Percentiles rank a stretch among this genome's conserved stretches.
phyloP scores from a whole-genome alignment of 768 basidiomycete genomes.

The Lactarius quietus region DNA sequence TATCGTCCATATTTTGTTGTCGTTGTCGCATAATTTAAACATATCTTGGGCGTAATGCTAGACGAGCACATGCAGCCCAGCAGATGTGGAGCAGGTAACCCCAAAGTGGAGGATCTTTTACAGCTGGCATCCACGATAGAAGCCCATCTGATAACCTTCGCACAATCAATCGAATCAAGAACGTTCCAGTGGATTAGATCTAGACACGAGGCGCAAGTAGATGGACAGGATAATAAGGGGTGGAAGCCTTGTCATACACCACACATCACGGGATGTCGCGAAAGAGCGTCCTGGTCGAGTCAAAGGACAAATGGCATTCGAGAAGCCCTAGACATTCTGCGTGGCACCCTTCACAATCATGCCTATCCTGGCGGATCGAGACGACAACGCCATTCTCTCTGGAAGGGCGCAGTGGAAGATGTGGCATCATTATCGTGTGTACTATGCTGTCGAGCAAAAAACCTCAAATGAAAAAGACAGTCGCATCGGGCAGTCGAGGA shows the following conservation, averaged over 20 bases:
- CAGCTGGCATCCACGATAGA: not conserved
- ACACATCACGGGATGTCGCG: slow-evolving; percentile 1
- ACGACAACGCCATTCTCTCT: not conserved
- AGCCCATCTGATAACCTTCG: not conserved
- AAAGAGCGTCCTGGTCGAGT: not conserved
- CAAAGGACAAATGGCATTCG: not conserved
- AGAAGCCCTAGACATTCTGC: not conserved
- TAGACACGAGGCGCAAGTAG: not conserved
- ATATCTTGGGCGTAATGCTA: slow-evolving; percentile 1
- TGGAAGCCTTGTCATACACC: not conserved
- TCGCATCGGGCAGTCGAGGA: too few relatives aligned
- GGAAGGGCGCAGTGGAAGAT: too few relatives aligned
- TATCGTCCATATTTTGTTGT: too few relatives aligned
- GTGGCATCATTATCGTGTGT: not conserved
- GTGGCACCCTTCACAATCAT: slow-evolving; percentile 4
- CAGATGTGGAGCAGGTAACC: not conserved
- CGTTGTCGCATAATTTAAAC: not conserved
- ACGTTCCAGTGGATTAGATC: not conserved
- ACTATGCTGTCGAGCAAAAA: too few relatives aligned
- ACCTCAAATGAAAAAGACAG: too few relatives aligned
- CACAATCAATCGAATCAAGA: slow-evolving; percentile 9
- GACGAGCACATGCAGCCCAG: not conserved
- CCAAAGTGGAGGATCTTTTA: not conserved
- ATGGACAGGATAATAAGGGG: not conserved
- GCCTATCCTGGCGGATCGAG: slow-evolving; percentile 12